phyloP scores from a whole-genome alignment of 257 asterid species.

The Fraxinus americana region DNA sequence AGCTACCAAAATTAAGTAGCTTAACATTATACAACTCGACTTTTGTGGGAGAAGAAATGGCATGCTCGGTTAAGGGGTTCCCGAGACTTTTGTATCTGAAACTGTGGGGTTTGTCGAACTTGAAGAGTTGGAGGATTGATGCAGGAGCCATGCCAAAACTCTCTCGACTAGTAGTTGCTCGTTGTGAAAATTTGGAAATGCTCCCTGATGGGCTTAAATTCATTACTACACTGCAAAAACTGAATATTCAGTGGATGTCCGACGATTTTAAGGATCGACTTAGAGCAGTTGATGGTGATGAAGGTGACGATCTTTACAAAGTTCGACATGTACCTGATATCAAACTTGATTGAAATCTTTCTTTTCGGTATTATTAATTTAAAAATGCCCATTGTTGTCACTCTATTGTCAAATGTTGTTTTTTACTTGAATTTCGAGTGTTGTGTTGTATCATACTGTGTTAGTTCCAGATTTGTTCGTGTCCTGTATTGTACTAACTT shows the following conservation, averaged over 20 bases:
- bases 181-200: conserved; percentile 38
- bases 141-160: conserved; percentile 46
- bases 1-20: conserved; percentile 41
- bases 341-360: conserved; percentile 36
- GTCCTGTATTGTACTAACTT: not conserved
- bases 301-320: conserved; percentile 40
- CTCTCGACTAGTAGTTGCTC: conserved; percentile 31
- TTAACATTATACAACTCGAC: conserved; percentile 32
- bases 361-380: not conserved
- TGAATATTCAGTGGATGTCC: conserved; percentile 40
- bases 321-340: conserved; percentile 38
- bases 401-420: not conserved
- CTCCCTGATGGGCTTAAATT: conserved; percentile 39
- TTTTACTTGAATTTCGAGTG: not conserved
- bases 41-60: conserved; percentile 39
- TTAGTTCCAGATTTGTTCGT: not conserved
- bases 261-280: conserved; percentile 37
- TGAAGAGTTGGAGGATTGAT: conserved; percentile 34
- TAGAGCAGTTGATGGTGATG: conserved; percentile 23
- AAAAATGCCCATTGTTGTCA: not conserved
- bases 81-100: conserved; percentile 39
- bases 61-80: conserved; percentile 39
- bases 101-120: conserved; percentile 34
- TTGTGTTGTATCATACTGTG: not conserved
- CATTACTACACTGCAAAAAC: conserved; percentile 35